Conservation (phyloP, 1,284 basidiomycete genomes). For the Peniophora sp. region DNA sequence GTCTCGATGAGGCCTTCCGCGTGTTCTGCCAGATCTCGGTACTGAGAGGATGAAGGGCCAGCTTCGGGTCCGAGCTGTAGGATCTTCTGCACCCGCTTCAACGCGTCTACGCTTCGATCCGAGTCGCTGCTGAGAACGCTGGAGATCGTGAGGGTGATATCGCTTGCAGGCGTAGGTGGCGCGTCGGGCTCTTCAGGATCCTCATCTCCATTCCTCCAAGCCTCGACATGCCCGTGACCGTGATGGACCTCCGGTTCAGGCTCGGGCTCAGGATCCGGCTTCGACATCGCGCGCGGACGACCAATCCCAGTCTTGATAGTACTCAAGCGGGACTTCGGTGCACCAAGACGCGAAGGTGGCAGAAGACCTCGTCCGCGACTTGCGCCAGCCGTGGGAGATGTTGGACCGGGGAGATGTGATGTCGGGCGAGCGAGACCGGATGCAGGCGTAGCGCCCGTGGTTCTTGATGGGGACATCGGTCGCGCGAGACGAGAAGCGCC, state of each 20-base stretch:
- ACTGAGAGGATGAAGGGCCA: slow-evolving; percentile 56
- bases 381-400: slow-evolving; percentile 31
- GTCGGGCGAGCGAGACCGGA: slow-evolving; percentile 31
- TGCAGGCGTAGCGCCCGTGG: slow-evolving; percentile 32
- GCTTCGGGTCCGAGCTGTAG: slow-evolving; percentile 69
- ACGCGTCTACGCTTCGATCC: slow-evolving; percentile 80
- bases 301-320: slow-evolving; percentile 11
- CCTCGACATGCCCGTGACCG: slow-evolving; percentile 9
- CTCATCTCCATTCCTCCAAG: slow-evolving; percentile 13
- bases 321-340: slow-evolving; percentile 39
- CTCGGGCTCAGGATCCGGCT: background rate
- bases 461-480: slow-evolving; percentile 57
- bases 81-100: slow-evolving; percentile 86
- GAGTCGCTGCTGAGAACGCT: slow-evolving; percentile 83
- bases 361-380: slow-evolving; percentile 53
- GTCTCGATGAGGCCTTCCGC: slow-evolving; percentile 85
- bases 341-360: slow-evolving; percentile 57
- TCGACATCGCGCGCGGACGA: background rate
- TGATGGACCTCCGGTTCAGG: background rate
- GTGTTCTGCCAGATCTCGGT: slow-evolving; percentile 74
- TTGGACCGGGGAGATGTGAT: slow-evolving; percentile 29
- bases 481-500: slow-evolving; percentile 47
- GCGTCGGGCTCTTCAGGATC: slow-evolving; percentile 26
- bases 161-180: slow-evolving; percentile 17
- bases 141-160: slow-evolving; percentile 72